These are phyloP conservation scores for Myxozyma neglecta DNA, from an alignment of 805 yeast genomes.

Conservation along the genomic window DNA sequence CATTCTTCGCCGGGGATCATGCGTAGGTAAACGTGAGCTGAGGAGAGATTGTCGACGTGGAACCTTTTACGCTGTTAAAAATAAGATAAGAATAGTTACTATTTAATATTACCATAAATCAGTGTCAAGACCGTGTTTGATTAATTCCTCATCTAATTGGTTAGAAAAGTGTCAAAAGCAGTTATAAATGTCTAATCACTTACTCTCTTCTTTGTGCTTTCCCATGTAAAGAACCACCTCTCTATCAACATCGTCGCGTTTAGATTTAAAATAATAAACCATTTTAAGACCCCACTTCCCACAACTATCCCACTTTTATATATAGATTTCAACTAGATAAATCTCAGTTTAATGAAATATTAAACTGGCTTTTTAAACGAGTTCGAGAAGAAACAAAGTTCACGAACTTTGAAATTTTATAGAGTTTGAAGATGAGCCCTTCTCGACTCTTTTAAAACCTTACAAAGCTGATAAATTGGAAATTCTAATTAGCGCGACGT, in stretches of 20 bases:
- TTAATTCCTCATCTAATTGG: conserved; percentile 49
- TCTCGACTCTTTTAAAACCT: not conserved
- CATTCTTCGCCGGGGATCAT: conserved; percentile 49
- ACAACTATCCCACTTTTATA: not conserved
- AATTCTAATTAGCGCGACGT: no score
- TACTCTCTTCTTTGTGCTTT: conserved; percentile 67
- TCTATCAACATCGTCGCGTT: conserved; percentile 40
- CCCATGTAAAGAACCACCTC: conserved; percentile 61
- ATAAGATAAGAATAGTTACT: not conserved
- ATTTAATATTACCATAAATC: conserved; percentile 56
- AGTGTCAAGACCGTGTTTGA: conserved; percentile 63
- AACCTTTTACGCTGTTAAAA: conserved; percentile 42
- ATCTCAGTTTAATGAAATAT: not conserved
- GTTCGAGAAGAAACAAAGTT: not conserved
- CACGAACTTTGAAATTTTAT: not conserved
- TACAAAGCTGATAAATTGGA: no score
- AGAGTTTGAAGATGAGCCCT: not conserved
- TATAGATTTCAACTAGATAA: not conserved
- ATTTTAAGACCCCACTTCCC: conserved; percentile 34
- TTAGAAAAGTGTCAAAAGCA: no score
- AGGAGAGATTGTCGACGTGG: conserved; percentile 72
- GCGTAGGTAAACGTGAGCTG: conserved; percentile 75
- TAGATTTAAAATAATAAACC: conserved; percentile 50
- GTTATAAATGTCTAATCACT: conserved; percentile 7
- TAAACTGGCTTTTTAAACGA: no score